Evolutionary conservation across 108 stramenopile species (phyloP).

Genomic region (Seminavis robusta): DNA sequence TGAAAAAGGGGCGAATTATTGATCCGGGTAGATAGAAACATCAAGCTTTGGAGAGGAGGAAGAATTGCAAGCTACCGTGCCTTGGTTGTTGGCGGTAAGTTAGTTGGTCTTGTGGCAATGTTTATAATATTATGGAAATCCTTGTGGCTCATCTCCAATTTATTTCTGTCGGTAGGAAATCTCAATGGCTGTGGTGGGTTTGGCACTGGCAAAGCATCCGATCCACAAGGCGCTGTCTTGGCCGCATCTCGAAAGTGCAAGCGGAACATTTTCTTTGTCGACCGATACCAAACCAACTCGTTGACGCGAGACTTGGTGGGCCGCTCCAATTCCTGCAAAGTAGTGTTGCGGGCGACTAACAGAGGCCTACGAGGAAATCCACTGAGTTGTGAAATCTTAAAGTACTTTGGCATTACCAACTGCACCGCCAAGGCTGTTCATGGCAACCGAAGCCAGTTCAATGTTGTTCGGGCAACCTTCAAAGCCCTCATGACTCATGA

Average conservation of each 20-base stretch:
- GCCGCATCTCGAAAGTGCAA: conserved; percentile 72
- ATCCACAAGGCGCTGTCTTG: conserved; percentile 78
- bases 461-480: conserved; percentile 88
- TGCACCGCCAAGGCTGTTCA: conserved; percentile 75
- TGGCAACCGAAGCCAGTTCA: conserved; percentile 82
- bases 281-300: conserved; percentile 71
- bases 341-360: conserved; percentile 66
- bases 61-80: conserved; percentile 88
- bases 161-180: no score
- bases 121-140: no score
- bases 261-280: conserved; percentile 89
- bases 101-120: no score
- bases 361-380: conserved; percentile 72
- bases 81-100: conserved; percentile 78
- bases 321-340: conserved; percentile 88
- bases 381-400: conserved; percentile 72
- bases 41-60: conserved; percentile 91
- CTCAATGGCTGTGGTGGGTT: conserved; percentile 93
- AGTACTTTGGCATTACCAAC: conserved; percentile 81
- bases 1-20: conserved; percentile 82
- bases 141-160: no score
- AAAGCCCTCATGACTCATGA: conserved; percentile 89
- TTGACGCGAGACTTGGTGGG: conserved; percentile 80
- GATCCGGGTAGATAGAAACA: conserved; percentile 78
- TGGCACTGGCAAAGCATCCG: conserved; percentile 89